Percentiles rank a stretch among this genome's conserved stretches.
Conservation (phyloP, 106 monocot genomes). For the Alisma plantagoaquatica region DNA sequence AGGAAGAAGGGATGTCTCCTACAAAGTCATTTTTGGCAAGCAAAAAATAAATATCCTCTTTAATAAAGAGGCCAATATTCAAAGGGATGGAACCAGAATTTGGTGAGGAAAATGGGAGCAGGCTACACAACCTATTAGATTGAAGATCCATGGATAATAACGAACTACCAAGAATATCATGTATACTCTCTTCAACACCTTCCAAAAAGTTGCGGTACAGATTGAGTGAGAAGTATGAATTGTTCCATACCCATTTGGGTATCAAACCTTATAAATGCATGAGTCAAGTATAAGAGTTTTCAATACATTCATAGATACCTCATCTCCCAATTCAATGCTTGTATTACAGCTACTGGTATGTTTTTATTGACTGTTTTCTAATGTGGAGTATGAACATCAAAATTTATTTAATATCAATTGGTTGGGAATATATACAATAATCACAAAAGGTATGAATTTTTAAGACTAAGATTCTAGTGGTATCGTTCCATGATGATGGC, state of each 20-base stretch:
- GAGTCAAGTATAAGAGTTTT: no score
- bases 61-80: slow-evolving; percentile 21
- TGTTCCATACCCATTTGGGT: slow-evolving; percentile 65
- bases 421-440: no score
- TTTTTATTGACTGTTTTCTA: no score
- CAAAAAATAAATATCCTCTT: slow-evolving; percentile 27
- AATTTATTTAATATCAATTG: no score
- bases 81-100: slow-evolving; percentile 38
- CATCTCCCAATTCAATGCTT: no score
- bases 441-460: no score
- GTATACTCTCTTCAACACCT: slow-evolving; percentile 22
- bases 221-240: no score
- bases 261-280: slow-evolving; percentile 37
- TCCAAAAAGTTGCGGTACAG: slow-evolving; percentile 59
- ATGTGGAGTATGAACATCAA: no score
- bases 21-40: slow-evolving; percentile 36
- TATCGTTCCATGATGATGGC: no score
- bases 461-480: no score
- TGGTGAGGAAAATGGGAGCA: slow-evolving; percentile 48
- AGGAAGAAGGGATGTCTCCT: slow-evolving; percentile 39
- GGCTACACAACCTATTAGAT: slow-evolving; percentile 52
- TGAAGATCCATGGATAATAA: slow-evolving; percentile 39
- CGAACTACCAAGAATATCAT: slow-evolving; percentile 1
- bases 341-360: no score
- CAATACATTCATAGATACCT: no score